Evolutionary conservation across 495 filamentous ascomycete species (phyloP), one percentile per base, ranked within the genome.

Genomic region (Hypoxylon intermedium): DNA sequence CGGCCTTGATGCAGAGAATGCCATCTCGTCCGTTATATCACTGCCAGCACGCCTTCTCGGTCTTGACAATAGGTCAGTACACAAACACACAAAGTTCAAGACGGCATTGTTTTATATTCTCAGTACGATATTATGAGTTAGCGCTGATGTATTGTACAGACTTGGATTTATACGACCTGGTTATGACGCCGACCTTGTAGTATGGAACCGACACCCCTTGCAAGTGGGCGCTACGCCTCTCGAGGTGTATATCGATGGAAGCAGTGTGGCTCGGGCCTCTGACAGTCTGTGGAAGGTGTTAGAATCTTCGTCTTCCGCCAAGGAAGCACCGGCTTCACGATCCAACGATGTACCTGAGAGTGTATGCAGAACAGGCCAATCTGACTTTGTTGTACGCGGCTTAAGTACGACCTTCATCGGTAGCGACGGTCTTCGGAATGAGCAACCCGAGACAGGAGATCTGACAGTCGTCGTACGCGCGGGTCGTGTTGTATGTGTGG

Each of bases 201-300:
- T 85, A 7, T 85, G 81, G 81, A 78, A 84, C 54, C 73, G 72
- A 9, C 79, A 83, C 59, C 82, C 80, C 9, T 68, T 85, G 3
- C 70, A 70, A 24, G 67, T 78, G 2, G 82, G 82, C 9, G 81
- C 81, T n/a, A 77, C 79, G 21, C 78, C 82, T 2, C 52, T 77
- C 2, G 76, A 83, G 47, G 81, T 85, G 9, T 85, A 72, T 63
- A 79, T 85, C 58, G 82, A 83, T 65, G 82, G 82, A 2, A 56
- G 34, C 1, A 62, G 59, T 18, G 59, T 56, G 5, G 40, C 38
- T 7, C 59, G 59, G 12, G 59, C 59, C 6, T 56, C 59, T 0
- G 59, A 62, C 0, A 52, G 38, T 20, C 2, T 62, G 19, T 62
- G 59, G 59, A 46, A 62, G 11, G n/a, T 13, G 12, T 56, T 44